A percentile compares a stretch with the other conserved stretches of the same genome.
These are phyloP conservation scores for Cryptomeria japonica DNA, from an alignment of 75 land plant species.

Conservation along the genomic window DNA sequence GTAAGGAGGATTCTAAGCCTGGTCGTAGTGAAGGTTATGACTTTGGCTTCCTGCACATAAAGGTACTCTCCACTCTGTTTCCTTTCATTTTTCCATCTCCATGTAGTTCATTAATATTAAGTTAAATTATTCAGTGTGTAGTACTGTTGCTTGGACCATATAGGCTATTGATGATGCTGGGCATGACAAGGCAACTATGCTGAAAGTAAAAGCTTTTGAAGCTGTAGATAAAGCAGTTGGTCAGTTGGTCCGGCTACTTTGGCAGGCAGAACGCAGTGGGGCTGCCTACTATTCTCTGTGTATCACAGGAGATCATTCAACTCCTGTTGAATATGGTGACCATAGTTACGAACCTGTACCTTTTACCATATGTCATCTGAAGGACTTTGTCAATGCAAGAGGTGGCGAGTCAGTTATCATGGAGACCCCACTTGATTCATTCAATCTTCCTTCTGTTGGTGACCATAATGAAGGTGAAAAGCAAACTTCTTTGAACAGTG, in stretches of 20 bases:
- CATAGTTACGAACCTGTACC: slow-evolving; percentile 98
- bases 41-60: slow-evolving; percentile 96
- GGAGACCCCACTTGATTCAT: slow-evolving; percentile 55
- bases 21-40: slow-evolving; percentile 88
- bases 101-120: too few relatives aligned
- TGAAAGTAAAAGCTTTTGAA: slow-evolving; percentile 88
- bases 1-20: slow-evolving; percentile 74
- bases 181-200: slow-evolving; percentile 84
- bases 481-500: neutral
- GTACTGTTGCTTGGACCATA: slow-evolving; percentile 11
- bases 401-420: slow-evolving; percentile 63
- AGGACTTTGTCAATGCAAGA: slow-evolving; percentile 76
- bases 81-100: neutral
- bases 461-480: slow-evolving; percentile 20
- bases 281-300: slow-evolving; percentile 68
- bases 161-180: slow-evolving; percentile 99
- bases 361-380: slow-evolving; percentile 75
- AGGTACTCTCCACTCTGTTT: slow-evolving; percentile 43
- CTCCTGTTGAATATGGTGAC: slow-evolving; percentile 98
- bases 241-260: slow-evolving; percentile 82
- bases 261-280: slow-evolving; percentile 79
- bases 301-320: slow-evolving; percentile 97
- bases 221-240: slow-evolving; percentile 87
- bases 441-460: slow-evolving; percentile 63
- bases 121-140: slow-evolving; percentile 8